phyloP scores from a whole-genome alignment of 2,329 filamentous ascomycete species.

The Verticillium dahliae region DNA sequence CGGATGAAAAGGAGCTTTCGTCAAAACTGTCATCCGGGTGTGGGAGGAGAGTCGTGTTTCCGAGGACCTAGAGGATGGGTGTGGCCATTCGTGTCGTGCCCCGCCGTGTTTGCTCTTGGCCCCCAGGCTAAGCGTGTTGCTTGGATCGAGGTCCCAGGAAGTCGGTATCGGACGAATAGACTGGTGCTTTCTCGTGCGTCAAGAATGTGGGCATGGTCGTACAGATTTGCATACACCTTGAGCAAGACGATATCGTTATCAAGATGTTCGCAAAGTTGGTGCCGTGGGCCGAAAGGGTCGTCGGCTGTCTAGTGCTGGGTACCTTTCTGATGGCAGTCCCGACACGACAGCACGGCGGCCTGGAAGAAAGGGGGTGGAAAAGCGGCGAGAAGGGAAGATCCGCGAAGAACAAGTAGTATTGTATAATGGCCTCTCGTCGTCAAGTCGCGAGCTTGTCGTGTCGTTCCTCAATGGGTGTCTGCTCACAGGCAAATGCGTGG shows the following conservation, averaged over 20 bases:
- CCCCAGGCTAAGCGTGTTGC: conserved; percentile 27
- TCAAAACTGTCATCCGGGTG: conserved; percentile 44
- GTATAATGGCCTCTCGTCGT: not conserved
- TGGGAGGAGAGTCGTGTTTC: conserved; percentile 29
- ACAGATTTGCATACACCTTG: not conserved
- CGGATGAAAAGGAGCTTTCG: conserved; percentile 47
- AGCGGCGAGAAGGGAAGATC: not conserved
- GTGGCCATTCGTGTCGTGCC: conserved; percentile 25
- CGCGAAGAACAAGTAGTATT: not conserved
- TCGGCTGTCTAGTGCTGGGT: not conserved
- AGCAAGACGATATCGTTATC: not conserved
- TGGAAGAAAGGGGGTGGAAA: not conserved
- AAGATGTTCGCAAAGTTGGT: not conserved
- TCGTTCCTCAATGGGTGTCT: not conserved
- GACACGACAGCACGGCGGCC: not conserved
- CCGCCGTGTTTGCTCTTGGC: conserved; percentile 12
- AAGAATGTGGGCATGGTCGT: conserved; percentile 47
- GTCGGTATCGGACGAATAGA: conserved; percentile 33
- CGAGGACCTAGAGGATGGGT: conserved; percentile 18
- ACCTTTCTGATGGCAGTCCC: not conserved
- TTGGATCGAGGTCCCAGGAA: conserved; percentile 36
- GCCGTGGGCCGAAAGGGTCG: not conserved
- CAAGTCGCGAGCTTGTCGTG: not conserved
- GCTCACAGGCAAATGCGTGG: not conserved
- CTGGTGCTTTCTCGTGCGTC: conserved; percentile 35